Percentiles rank a stretch among this genome's conserved stretches.
Evolutionary conservation across 345 rosid species (phyloP).

Genomic region (Salix brachista): DNA sequence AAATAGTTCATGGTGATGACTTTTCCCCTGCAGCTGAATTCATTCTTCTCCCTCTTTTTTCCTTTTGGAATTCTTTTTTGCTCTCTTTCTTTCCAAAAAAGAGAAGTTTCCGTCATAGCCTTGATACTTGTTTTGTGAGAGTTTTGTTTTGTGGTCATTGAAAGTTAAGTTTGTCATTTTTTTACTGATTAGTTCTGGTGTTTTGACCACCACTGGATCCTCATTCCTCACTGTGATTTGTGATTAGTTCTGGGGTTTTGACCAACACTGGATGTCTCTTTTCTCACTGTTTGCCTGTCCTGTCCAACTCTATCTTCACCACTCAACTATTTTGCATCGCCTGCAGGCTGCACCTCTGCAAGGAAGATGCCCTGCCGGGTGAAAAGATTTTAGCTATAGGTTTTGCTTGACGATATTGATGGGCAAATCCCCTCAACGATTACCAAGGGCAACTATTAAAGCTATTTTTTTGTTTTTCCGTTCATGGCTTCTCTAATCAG

Average conservation of each 20-base stretch:
- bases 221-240: not conserved
- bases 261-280: not conserved
- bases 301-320: not conserved
- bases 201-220: not conserved
- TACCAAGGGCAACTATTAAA: too few species aligned
- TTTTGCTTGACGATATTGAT: not conserved
- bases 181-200: not conserved
- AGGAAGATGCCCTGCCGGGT: too few species aligned
- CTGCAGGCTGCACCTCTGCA: not conserved
- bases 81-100: not conserved
- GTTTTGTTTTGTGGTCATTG: constrained; percentile 17
- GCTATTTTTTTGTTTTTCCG: too few species aligned
- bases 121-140: constrained; percentile 28
- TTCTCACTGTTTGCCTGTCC: not conserved
- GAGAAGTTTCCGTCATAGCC: constrained; percentile 15
- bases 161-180: constrained; percentile 11
- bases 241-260: not conserved
- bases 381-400: not conserved
- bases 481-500: too few species aligned
- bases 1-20: constrained; percentile 32
- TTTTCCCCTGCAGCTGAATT: constrained; percentile 25
- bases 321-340: not conserved
- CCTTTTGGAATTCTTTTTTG: not conserved
- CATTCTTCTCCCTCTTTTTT: constrained; percentile 10
- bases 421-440: not conserved